These are phyloP conservation scores for Dissophora globulifera DNA, from an alignment of 192 early-diverging fungal species.

Conservation along the genomic window DNA sequence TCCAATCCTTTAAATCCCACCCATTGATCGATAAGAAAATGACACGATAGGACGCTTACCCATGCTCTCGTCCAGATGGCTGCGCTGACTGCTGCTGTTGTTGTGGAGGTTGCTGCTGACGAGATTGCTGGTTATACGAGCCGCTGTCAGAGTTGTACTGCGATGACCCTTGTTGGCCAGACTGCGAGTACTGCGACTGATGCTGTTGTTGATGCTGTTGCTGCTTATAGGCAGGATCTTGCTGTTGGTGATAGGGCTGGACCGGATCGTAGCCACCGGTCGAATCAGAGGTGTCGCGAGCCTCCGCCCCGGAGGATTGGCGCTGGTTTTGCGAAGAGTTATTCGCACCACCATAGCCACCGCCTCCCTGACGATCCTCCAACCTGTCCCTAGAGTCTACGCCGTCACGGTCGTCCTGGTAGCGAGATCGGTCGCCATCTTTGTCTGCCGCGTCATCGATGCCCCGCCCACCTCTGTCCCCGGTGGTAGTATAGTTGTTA, in stretches of 20 bases:
- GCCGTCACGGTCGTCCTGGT: conserved; percentile 12
- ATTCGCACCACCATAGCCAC: too few species aligned
- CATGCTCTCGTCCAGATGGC: conserved; percentile 35
- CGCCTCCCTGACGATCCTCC: too few species aligned
- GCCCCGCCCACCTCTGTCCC: conserved; percentile 10
- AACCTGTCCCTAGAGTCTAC: too few species aligned
- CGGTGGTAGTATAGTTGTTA: conserved; percentile 9
- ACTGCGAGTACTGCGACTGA: background rate
- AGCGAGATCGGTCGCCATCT: conserved; percentile 15
- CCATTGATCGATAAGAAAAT: too few species aligned
- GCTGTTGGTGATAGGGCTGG: conserved; percentile 29
- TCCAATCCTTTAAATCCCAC: too few species aligned
- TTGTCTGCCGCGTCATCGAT: conserved; percentile 13
- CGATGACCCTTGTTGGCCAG: background rate
- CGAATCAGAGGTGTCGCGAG: background rate
- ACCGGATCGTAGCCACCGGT: conserved; percentile 25
- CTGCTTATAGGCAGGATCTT: conserved; percentile 8
- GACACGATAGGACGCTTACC: too few species aligned
- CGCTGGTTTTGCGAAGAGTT: conserved; percentile 4
- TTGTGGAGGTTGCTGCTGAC: conserved; percentile 8
- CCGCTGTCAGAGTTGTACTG: conserved; percentile 4
- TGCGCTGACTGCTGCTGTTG: conserved; percentile 18
- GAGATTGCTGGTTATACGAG: conserved; percentile 4
- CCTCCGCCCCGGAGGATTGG: too few species aligned
- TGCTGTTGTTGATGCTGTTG: conserved; percentile 13